Base-by-base conservation (phyloP, 805 yeast genomes). In the Saccharomyces mikatae region DNA sequence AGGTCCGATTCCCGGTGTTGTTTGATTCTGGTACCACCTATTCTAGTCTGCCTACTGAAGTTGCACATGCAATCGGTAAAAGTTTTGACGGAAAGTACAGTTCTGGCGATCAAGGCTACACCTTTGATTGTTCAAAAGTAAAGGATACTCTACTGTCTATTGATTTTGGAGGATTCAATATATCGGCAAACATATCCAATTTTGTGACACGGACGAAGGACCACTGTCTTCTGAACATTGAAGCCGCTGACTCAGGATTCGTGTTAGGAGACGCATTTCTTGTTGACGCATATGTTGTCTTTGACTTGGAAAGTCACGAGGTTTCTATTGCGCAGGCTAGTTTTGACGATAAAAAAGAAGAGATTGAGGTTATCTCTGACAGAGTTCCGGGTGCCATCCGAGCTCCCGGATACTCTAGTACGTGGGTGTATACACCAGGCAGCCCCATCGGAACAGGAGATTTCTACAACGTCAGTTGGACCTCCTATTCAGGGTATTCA, bases 251-350 rank as follows among this genome's bases (percentile, higher is more conserved):
- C 70, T 29, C 56, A 36, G 13, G 6, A 65, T 5, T 31, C n/a
- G 14, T 83, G 53, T 71, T 87, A 41, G 94, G 94, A 10, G 90
- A 84, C 64, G 76, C 79, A 48, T 79, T 86, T 64, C 70, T 87
- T 58, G 74, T 87, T 52, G 76, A 80, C 41, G 85, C 84, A 3
- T 87, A 86, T 64, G 77, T 80, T 27, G 89, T 84, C n/a, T 84
- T 78, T 67, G 87, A 87, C 66, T 71, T 84, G 51, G 87, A 83
- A 29, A 77, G 77, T 60, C 67, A 66, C 49, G 75, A 80, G 62
- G 71, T 86, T 32, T 80, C 84, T 0, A 57, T 87, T 54, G 89
- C 85, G 17, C 78, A 74, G 54, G 75, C 79, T 31, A 67, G 49
- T 29, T 50, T 41, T 27, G 49, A 52, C 14, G 13, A 27, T 9